phyloP scores from a whole-genome alignment of 305 asterid genomes.

The Fraxinus sp. region DNA sequence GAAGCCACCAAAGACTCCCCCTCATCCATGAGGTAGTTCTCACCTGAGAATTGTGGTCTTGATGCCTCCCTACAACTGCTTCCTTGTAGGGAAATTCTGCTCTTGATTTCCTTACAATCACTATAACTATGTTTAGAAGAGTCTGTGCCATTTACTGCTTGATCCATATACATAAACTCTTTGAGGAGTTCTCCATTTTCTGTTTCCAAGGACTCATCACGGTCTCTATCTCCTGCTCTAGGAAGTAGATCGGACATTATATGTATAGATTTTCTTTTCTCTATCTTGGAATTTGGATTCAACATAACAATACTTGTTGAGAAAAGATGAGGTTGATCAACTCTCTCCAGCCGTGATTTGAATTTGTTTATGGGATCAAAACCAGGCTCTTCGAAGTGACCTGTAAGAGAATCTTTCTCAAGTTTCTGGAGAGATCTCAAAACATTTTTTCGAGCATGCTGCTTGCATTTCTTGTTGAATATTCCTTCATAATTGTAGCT shows the following conservation, averaged over 20 bases:
- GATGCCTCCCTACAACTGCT: conserved; percentile 23
- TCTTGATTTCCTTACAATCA: conserved; percentile 16
- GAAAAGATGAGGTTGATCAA: conserved; percentile 15
- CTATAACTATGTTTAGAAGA: conserved; percentile 17
- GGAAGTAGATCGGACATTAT: conserved; percentile 16
- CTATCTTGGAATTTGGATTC: conserved; percentile 28
- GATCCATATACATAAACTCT: conserved; percentile 3
- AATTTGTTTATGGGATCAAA: conserved; percentile 22
- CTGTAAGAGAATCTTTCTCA: conserved; percentile 24
- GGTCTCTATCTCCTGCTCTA: conserved; percentile 20
- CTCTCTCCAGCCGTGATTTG: conserved; percentile 14
- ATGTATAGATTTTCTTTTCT: conserved; percentile 12
- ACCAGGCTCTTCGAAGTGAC: conserved; percentile 20
- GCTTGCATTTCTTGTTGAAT: conserved; percentile 19
- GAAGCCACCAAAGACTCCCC: neutral
- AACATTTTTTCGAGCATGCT: conserved; percentile 4
- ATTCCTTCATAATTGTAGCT: conserved; percentile 1
- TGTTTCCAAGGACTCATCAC: neutral
- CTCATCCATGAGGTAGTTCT: neutral
- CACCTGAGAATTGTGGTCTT: conserved; percentile 5
- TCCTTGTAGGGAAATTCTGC: conserved; percentile 15
- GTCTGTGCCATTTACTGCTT: conserved; percentile 4
- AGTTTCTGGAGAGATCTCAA: conserved; percentile 38
- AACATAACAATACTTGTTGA: conserved; percentile 24
- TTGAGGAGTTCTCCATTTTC: neutral